These are phyloP conservation scores for Cenchrus americanus DNA, from an alignment of 176 grass and related monocot genomes.

Conservation along the genomic window DNA sequence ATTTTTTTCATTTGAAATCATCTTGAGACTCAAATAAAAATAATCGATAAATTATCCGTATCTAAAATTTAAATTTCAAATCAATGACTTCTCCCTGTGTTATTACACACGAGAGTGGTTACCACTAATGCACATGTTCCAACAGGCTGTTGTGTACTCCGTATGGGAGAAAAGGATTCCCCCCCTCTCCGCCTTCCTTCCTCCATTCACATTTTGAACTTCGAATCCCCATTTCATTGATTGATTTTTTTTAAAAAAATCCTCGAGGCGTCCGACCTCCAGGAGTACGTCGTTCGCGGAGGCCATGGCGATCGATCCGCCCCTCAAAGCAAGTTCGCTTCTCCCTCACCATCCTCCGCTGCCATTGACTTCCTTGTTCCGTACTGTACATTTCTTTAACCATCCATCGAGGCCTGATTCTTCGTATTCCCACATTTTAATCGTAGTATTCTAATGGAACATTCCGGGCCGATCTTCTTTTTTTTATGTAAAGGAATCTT, in stretches of 20 bases:
- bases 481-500: too few species aligned
- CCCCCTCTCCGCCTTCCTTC: background rate
- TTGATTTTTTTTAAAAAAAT: background rate
- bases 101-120: too few species aligned
- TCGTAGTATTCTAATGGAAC: background rate
- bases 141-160: too few species aligned
- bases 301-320: constrained; percentile 36
- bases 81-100: too few species aligned
- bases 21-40: too few species aligned
- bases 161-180: too few species aligned
- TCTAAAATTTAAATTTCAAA: too few species aligned
- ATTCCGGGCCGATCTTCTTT: too few species aligned
- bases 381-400: background rate
- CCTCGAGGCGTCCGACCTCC: background rate
- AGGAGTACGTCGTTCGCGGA: background rate
- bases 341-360: background rate
- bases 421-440: constrained; percentile 9
- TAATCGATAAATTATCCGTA: too few species aligned
- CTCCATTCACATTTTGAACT: background rate
- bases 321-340: constrained; percentile 22
- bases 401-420: background rate
- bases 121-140: too few species aligned
- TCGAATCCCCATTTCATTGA: background rate
- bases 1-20: too few species aligned
- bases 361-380: background rate